Percentiles rank a stretch among this genome's conserved stretches.
Evolutionary conservation across 345 rosid species (phyloP).

Genomic region (Cardamine resedifolia): DNA sequence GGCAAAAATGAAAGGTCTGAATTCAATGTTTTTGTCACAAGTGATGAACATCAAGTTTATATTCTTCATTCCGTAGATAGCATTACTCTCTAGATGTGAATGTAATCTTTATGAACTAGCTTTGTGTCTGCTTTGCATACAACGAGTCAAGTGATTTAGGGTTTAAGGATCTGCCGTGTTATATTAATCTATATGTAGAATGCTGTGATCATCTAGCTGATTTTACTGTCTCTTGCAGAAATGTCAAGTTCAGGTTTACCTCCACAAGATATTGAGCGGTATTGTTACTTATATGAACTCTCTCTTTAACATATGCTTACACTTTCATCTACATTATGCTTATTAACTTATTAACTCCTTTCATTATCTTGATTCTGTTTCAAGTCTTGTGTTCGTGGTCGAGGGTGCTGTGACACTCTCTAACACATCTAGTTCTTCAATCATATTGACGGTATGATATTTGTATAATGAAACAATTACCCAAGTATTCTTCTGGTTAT

Average conservation of each 20-base stretch:
- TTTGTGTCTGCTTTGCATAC: background rate
- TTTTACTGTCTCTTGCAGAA: slow-evolving; percentile 50
- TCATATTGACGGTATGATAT: slow-evolving; percentile 55
- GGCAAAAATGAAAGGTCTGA: slow-evolving; percentile 83
- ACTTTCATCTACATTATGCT: slow-evolving; percentile 20
- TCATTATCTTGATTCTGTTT: slow-evolving; percentile 13
- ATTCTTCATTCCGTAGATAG: background rate
- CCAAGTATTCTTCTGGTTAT: background rate
- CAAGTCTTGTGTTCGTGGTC: slow-evolving; percentile 75
- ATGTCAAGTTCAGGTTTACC: slow-evolving; percentile 76
- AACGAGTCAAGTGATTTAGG: background rate
- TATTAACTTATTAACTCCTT: slow-evolving; percentile 2
- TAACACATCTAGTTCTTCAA: slow-evolving; percentile 46
- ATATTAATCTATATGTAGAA: background rate
- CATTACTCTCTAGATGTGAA: background rate
- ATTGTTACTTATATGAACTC: slow-evolving; percentile 5
- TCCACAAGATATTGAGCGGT: slow-evolving; percentile 70
- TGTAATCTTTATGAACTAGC: background rate
- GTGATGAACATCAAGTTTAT: background rate
- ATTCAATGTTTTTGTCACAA: background rate
- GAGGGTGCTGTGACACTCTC: slow-evolving; percentile 62
- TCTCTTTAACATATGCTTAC: background rate
- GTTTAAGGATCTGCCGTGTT: background rate
- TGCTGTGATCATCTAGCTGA: background rate
- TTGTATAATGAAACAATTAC: slow-evolving; percentile 14